These are phyloP conservation scores for Pezizomycotina sp. DNA, from an alignment of 2,329 filamentous ascomycete species.

Conservation along the genomic window DNA sequence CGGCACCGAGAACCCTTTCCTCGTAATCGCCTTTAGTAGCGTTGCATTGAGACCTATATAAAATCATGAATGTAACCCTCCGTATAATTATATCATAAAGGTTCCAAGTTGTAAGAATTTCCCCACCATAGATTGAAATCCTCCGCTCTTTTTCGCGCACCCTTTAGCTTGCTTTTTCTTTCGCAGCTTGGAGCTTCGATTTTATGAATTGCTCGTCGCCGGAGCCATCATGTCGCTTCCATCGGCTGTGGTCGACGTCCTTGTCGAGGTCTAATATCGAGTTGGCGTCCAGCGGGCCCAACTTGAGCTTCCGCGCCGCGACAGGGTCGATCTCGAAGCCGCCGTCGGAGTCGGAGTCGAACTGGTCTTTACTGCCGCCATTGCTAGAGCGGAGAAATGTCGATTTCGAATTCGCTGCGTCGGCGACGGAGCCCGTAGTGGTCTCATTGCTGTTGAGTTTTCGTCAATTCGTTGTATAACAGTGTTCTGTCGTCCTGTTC, in stretches of 20 bases:
- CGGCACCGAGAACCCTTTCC: constrained; percentile 89
- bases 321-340: constrained; percentile 31
- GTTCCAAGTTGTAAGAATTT: background rate
- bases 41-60: constrained; percentile 36
- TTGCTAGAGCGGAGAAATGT: constrained; percentile 68
- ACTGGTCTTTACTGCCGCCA: constrained; percentile 30
- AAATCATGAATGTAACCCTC: background rate
- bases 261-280: constrained; percentile 44
- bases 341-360: constrained; percentile 45
- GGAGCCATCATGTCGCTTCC: too few species aligned
- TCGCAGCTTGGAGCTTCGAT: constrained; percentile 67
- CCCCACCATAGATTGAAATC: constrained; percentile 80
- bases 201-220: constrained; percentile 82
- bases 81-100: background rate
- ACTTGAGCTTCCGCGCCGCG: constrained; percentile 28
- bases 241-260: constrained; percentile 37
- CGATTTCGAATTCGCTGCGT: constrained; percentile 79
- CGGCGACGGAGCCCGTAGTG: constrained; percentile 61
- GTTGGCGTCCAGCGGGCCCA: constrained; percentile 43
- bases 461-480: too few species aligned
- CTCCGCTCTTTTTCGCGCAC: constrained; percentile 87
- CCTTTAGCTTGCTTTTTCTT: constrained; percentile 76
- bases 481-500: too few species aligned
- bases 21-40: constrained; percentile 74
- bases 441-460: constrained; percentile 31